Conservation (phyloP, 2,329 filamentous ascomycete species). For the Trichoderma asperellum region DNA sequence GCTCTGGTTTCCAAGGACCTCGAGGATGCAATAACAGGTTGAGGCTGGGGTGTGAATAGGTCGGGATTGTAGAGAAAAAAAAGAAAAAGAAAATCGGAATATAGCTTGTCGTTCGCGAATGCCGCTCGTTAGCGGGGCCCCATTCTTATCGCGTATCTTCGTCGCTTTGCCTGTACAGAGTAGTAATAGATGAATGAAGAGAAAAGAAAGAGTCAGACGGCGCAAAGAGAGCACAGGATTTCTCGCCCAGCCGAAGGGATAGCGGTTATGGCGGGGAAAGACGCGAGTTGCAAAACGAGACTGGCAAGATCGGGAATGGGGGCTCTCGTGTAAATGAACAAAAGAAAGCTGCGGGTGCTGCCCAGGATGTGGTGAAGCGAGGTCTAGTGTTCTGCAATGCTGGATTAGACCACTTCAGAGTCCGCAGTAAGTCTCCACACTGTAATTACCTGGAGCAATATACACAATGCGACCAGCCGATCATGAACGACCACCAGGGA, state of each 20-base stretch:
- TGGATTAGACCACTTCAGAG: conserved; percentile 21
- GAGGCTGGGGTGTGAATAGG: not conserved
- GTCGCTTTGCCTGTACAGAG: not conserved
- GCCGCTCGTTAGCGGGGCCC: conserved; percentile 18
- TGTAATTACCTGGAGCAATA: conserved; percentile 34
- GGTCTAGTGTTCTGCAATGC: conserved; percentile 26
- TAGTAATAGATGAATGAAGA: not conserved
- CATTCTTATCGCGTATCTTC: conserved; percentile 11
- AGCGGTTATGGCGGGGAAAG: conserved; percentile 19
- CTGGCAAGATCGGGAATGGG: conserved; percentile 22
- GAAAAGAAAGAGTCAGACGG: conserved; percentile 3
- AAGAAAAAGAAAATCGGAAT: not conserved
- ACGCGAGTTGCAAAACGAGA: conserved; percentile 24
- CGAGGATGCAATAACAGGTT: not conserved
- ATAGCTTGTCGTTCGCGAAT: conserved; percentile 14
- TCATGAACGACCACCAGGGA: conserved; percentile 32
- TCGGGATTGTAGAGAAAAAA: not conserved
- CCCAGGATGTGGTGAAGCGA: conserved; percentile 23
- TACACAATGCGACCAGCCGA: conserved; percentile 34
- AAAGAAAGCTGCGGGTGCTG: conserved; percentile 21
- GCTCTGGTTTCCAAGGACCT: not conserved
- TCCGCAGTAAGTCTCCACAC: conserved; percentile 30
- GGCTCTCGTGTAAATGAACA: conserved; percentile 26
- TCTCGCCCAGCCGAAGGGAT: conserved; percentile 5
- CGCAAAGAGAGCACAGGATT: not conserved